phyloP scores from a whole-genome alignment of 306 rosid genomes.

The Chamaecrista fasciculata region DNA sequence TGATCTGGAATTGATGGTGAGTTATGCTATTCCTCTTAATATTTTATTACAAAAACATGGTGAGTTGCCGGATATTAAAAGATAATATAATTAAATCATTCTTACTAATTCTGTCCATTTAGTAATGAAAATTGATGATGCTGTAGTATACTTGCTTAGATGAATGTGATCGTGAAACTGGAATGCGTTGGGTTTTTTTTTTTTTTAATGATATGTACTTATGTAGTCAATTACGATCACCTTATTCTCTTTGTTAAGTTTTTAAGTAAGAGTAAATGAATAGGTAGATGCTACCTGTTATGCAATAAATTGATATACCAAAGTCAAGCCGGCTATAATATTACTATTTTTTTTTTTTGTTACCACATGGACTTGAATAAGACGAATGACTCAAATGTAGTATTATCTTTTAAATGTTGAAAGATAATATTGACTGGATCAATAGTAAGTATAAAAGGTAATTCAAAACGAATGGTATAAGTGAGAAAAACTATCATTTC shows the following conservation, averaged over 20 bases:
- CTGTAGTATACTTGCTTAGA: neutral
- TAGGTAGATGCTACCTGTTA: neutral
- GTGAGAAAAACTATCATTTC: neutral
- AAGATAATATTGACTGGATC: neutral
- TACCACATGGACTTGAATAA: no score
- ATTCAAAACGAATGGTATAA: neutral
- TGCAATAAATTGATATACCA: no score
- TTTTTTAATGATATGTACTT: no score
- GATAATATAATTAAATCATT: neutral
- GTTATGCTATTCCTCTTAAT: no score
- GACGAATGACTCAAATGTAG: neutral
- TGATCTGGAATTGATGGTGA: no score
- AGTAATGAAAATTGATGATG: neutral
- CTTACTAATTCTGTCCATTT: neutral
- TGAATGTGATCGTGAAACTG: neutral
- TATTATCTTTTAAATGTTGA: neutral
- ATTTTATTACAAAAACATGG: no score
- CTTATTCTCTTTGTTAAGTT: neutral
- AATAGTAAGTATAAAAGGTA: neutral
- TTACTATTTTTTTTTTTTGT: no score
- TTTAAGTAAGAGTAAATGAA: neutral
- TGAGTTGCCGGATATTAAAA: no score
- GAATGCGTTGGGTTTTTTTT: no score
- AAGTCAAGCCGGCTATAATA: no score
- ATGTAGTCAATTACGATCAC: no score